These are phyloP conservation scores for Triangularia verruculosa DNA, from an alignment of 2,329 filamentous ascomycete species.

Conservation along the genomic window DNA sequence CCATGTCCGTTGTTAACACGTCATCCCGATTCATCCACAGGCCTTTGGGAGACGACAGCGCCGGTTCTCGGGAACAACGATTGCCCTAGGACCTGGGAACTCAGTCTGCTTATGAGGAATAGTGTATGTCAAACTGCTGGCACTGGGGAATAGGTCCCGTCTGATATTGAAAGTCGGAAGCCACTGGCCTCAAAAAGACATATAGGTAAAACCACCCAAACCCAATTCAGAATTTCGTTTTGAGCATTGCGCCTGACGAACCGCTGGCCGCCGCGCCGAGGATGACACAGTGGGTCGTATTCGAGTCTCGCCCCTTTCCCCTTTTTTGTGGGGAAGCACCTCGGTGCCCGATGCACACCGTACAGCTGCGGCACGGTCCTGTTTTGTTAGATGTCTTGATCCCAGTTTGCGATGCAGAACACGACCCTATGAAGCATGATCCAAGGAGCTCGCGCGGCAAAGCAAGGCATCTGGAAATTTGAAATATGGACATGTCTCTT, in stretches of 20 bases:
- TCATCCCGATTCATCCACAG: neutral
- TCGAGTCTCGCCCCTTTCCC: neutral
- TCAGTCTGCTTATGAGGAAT: neutral
- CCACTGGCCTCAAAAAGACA: neutral
- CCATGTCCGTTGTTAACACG: neutral
- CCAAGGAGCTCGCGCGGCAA: conserved; percentile 13
- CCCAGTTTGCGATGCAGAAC: conserved; percentile 4
- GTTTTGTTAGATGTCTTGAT: neutral
- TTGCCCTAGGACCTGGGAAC: neutral
- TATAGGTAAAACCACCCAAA: neutral
- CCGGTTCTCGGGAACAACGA: neutral
- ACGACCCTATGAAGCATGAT: conserved; percentile 14
- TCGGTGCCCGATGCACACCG: conserved; percentile 1
- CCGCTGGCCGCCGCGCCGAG: neutral
- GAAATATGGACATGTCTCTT: neutral
- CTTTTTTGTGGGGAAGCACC: neutral
- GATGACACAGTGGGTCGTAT: neutral
- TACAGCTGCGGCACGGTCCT: conserved; percentile 10
- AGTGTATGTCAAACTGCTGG: neutral
- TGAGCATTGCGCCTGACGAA: neutral
- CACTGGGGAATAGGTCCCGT: neutral
- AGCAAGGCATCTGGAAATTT: conserved; percentile 12
- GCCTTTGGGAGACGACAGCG: neutral
- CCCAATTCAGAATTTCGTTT: neutral
- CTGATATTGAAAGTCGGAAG: neutral